Percentiles rank a stretch among this genome's conserved stretches.
Conservation (phyloP, 148 eudicot species). For the Diospyros lotus region DNA sequence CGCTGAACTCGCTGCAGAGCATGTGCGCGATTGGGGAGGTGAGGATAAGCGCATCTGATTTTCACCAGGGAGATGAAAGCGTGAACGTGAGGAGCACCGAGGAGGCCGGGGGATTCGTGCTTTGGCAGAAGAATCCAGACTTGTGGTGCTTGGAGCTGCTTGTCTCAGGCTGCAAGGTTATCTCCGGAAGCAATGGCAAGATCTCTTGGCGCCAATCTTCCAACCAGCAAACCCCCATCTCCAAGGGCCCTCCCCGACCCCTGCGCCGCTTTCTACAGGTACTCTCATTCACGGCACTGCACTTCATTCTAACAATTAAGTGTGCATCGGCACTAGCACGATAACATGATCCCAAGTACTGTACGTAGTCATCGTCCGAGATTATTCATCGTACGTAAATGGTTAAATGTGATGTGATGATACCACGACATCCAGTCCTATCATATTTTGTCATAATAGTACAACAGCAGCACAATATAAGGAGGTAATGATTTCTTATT, state of each 20-base stretch:
- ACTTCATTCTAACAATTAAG: too few relatives aligned
- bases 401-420: too few relatives aligned
- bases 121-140: slow-evolving; percentile 89
- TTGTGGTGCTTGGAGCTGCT: slow-evolving; percentile 78
- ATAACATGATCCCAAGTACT: too few relatives aligned
- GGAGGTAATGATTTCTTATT: too few relatives aligned
- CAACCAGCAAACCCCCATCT: slow-evolving; percentile 46
- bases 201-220: slow-evolving; percentile 89
- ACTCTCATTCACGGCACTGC: not conserved
- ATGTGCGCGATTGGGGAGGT: slow-evolving; percentile 84
- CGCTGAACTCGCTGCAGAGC: slow-evolving; percentile 62
- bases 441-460: too few relatives aligned
- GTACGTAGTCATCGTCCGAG: too few relatives aligned
- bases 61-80: slow-evolving; percentile 61
- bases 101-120: slow-evolving; percentile 82
- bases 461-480: too few relatives aligned
- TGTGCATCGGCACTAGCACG: too few relatives aligned
- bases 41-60: slow-evolving; percentile 67
- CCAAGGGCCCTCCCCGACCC: slow-evolving; percentile 72
- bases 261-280: slow-evolving; percentile 88
- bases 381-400: too few relatives aligned
- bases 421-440: too few relatives aligned
- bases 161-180: slow-evolving; percentile 84
- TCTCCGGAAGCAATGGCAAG: slow-evolving; percentile 84
- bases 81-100: slow-evolving; percentile 53